Percentiles rank a stretch among this genome's conserved stretches.
Evolutionary conservation across 192 early-diverging fungal genomes (phyloP).

Genomic region (Fimicolochytrium jonesii): DNA sequence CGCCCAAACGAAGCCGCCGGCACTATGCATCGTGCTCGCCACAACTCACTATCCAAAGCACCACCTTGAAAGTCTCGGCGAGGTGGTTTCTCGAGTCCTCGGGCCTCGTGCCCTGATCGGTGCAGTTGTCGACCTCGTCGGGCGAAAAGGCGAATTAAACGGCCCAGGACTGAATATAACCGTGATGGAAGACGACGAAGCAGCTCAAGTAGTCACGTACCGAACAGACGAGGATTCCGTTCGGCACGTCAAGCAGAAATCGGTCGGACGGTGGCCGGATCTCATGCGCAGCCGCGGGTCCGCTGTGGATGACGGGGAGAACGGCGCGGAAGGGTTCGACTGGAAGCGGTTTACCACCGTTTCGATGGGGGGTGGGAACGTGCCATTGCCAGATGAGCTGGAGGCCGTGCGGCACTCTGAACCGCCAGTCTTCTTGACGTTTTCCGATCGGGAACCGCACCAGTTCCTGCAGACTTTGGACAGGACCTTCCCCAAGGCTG

Average conservation of each 20-base stretch:
- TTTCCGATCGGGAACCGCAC: conserved; percentile 35
- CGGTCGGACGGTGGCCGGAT: conserved; percentile 27
- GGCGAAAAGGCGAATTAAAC: background rate
- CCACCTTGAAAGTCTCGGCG: background rate
- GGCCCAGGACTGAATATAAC: conserved; percentile 1
- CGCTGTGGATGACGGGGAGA: background rate
- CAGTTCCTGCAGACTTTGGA: conserved; percentile 24
- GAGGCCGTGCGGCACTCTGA: background rate
- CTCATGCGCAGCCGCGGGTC: background rate
- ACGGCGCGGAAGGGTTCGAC: conserved; percentile 18
- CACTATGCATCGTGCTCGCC: conserved; percentile 19
- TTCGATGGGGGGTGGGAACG: conserved; percentile 15
- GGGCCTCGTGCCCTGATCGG: conserved; percentile 7
- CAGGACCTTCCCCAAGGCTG: conserved; percentile 3
- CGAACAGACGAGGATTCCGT: background rate
- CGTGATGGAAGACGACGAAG: background rate
- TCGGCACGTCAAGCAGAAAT: conserved; percentile 11
- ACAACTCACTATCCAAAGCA: conserved; percentile 1
- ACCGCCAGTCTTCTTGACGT: conserved; percentile 8
- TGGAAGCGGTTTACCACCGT: conserved; percentile 7
- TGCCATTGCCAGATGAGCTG: background rate
- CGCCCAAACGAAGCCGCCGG: too few relatives aligned
- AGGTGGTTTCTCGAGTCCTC: background rate
- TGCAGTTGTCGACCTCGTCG: conserved; percentile 12
- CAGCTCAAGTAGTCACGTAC: background rate